Conservation (phyloP, 306 rosid species). For the Acmispon strigosus region DNA sequence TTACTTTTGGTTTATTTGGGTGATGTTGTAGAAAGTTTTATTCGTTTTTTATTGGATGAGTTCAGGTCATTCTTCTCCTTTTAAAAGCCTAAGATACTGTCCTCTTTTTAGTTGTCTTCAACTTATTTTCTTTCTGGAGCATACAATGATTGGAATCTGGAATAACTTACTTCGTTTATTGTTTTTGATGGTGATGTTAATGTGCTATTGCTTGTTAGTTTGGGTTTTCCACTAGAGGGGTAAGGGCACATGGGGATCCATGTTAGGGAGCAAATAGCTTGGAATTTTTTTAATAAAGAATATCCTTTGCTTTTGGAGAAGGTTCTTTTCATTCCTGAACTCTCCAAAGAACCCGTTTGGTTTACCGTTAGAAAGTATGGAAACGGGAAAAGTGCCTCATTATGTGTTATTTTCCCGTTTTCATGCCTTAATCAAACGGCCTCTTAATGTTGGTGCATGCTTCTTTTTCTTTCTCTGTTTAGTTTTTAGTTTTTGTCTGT, state of each 20-base stretch:
- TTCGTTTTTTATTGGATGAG: conserved; percentile 13
- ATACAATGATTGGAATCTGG: conserved; percentile 34
- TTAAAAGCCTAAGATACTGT: conserved; percentile 23
- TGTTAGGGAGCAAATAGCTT: conserved; percentile 34
- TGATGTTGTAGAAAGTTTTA: conserved; percentile 1
- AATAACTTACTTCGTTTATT: conserved; percentile 30
- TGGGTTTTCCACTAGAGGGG: conserved; percentile 35
- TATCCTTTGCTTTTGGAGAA: conserved; percentile 28
- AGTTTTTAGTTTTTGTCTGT: background rate
- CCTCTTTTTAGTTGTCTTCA: conserved; percentile 34
- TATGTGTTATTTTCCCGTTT: no score
- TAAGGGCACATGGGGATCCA: conserved; percentile 51
- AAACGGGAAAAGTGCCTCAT: no score
- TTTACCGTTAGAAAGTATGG: no score
- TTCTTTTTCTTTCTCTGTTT: background rate
- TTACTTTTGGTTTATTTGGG: background rate
- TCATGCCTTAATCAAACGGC: no score
- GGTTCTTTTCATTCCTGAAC: conserved; percentile 11
- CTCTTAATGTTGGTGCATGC: background rate
- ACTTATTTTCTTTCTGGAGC: conserved; percentile 13
- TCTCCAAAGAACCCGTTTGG: no score
- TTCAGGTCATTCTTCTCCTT: conserved; percentile 23
- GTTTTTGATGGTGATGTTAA: conserved; percentile 25
- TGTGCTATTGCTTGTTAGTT: conserved; percentile 30
- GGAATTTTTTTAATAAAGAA: conserved; percentile 8